Percentiles rank a stretch among this genome's conserved stretches.
These are phyloP conservation scores for Pogostemon cablin DNA, from an alignment of 257 asterid genomes.

Conservation along the genomic window DNA sequence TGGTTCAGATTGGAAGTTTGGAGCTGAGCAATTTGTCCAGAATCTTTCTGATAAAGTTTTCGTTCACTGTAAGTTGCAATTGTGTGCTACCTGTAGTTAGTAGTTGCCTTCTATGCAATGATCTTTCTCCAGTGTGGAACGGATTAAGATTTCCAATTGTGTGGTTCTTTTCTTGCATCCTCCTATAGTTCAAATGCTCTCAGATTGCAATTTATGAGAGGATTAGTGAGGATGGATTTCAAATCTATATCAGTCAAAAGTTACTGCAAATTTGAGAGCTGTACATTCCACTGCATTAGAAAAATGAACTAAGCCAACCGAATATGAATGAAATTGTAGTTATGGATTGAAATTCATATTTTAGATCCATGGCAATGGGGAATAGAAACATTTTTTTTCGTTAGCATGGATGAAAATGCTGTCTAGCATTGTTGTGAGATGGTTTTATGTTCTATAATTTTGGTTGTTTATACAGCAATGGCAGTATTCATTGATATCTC, in stretches of 20 bases:
- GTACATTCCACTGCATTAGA: background rate
- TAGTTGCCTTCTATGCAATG: background rate
- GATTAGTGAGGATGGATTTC: background rate
- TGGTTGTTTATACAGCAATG: constrained; percentile 10
- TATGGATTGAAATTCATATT: background rate
- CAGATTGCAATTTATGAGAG: background rate
- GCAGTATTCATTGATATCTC: constrained; percentile 11
- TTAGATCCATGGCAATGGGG: constrained; percentile 6
- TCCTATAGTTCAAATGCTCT: background rate
- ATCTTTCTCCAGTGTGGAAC: background rate
- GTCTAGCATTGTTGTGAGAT: constrained; percentile 9
- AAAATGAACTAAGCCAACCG: background rate
- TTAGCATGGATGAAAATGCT: background rate
- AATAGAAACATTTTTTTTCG: background rate
- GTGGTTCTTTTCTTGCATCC: background rate
- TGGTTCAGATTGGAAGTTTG: constrained; percentile 85
- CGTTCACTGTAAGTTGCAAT: constrained; percentile 76
- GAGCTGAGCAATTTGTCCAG: constrained; percentile 79
- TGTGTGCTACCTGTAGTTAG: background rate
- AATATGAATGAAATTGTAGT: background rate
- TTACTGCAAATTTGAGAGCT: background rate
- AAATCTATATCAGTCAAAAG: background rate
- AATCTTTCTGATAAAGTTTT: constrained; percentile 81
- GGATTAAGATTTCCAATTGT: constrained; percentile 4
- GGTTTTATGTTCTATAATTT: constrained; percentile 1